Percentiles rank a stretch among this genome's conserved stretches.
These are phyloP conservation scores for Tulasnella sp. DNA, from an alignment of 768 basidiomycete genomes.

Conservation along the genomic window DNA sequence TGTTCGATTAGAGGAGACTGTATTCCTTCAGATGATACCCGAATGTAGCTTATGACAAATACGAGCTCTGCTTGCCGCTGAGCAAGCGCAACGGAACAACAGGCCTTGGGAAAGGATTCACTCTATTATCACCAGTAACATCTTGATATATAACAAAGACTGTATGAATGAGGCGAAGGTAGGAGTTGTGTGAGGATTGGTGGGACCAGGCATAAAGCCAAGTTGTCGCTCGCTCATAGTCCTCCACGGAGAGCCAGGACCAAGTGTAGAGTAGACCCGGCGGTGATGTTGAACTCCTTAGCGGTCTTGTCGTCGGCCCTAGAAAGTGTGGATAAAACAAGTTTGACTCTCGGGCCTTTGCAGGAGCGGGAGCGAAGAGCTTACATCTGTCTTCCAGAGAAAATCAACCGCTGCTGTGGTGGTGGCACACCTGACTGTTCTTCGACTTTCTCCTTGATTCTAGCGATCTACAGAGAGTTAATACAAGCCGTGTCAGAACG, in stretches of 20 bases:
- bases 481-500: slow-evolving; percentile 1
- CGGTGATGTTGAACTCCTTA: slow-evolving; percentile 73
- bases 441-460: slow-evolving; percentile 97
- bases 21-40: slow-evolving; percentile 1
- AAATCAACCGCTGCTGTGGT: slow-evolving; percentile 91
- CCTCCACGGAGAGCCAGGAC: slow-evolving; percentile 96
- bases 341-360: background rate
- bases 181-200: background rate
- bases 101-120: background rate
- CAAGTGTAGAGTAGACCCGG: slow-evolving; percentile 87
- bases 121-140: slow-evolving; percentile 10
- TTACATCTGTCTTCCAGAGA: slow-evolving; percentile 87
- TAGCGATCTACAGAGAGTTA: slow-evolving; percentile 58
- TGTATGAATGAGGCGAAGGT: background rate
- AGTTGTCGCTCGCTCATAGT: slow-evolving; percentile 37
- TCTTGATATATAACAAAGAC: slow-evolving; percentile 3
- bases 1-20: slow-evolving; percentile 4
- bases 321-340: slow-evolving; percentile 4
- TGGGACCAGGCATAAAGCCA: background rate
- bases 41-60: background rate
- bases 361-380: slow-evolving; percentile 31
- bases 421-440: slow-evolving; percentile 98
- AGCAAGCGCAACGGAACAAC: background rate
- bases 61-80: background rate
- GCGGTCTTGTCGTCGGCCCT: slow-evolving; percentile 93